These are phyloP conservation scores for Candida hispaniensis DNA, from an alignment of 805 yeast genomes.

Conservation along the genomic window DNA sequence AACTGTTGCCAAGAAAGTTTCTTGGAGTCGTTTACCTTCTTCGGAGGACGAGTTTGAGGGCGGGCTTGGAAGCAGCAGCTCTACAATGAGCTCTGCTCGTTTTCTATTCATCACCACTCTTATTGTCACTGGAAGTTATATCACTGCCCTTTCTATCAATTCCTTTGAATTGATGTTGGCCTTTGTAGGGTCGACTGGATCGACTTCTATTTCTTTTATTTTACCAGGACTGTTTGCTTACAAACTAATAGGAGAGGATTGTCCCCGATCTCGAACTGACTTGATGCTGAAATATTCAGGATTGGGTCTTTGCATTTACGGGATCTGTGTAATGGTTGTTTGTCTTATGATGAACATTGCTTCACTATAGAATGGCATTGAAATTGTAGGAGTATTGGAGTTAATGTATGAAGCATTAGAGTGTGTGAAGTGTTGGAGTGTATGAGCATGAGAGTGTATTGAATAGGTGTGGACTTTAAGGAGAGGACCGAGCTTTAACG, in stretches of 20 bases:
- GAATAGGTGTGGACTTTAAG: too few species aligned
- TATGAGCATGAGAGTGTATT: too few species aligned
- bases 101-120: slow-evolving; percentile 34
- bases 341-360: slow-evolving; percentile 39
- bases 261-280: slow-evolving; percentile 23
- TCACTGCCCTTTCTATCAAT: slow-evolving; percentile 51
- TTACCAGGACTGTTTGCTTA: slow-evolving; percentile 83
- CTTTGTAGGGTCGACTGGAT: slow-evolving; percentile 86
- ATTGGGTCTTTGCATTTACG: slow-evolving; percentile 52
- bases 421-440: too few species aligned
- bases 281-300: slow-evolving; percentile 38
- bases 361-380: too few species aligned
- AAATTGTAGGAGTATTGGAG: too few species aligned
- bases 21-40: slow-evolving; percentile 7
- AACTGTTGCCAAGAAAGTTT: slow-evolving; percentile 3
- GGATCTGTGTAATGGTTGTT: slow-evolving; percentile 57
- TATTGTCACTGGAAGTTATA: slow-evolving; percentile 45
- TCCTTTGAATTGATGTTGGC: slow-evolving; percentile 78
- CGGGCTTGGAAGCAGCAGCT: slow-evolving; percentile 15
- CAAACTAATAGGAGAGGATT: slow-evolving; percentile 38
- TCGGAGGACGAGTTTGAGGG: slow-evolving; percentile 13
- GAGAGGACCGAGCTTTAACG: too few species aligned
- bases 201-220: slow-evolving; percentile 82
- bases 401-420: too few species aligned
- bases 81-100: slow-evolving; percentile 20